Evolutionary conservation across 192 early-diverging fungal species (phyloP), one percentile per base, ranked within the genome.

Genomic region (Coemansia sp.): DNA sequence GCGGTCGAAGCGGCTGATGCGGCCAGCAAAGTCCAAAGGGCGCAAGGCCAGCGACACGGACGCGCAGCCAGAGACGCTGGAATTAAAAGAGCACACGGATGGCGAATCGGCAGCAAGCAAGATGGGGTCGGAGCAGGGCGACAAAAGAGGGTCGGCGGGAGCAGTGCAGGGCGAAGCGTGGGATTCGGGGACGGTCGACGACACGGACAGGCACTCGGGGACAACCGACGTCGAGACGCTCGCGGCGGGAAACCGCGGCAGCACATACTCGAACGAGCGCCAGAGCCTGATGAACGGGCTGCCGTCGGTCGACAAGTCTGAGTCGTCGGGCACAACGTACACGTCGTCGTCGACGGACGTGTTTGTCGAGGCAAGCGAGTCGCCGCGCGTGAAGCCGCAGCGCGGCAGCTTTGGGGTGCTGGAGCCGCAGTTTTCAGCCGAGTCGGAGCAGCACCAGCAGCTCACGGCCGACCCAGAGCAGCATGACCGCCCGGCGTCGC

Each of bases 1-100:
- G 23, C 61, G 76, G 38, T 71, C 65, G 5, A 79, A 79, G 56
- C 65, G 76, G 21, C 69, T 79, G 16, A 79, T 79, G 76, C 76
- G 76, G 1, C 76, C 76, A 10, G 76, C 58, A 19, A 54, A 47
- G 47, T 24, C 30, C 38, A 30, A 35, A 18, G 49, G 52, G 25
- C 53, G 53, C 21, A 65, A 51, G 19, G 24, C 30, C 12, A 59
- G 51, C 12, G 46, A 28, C 43, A 10, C 44, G 19, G 16, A 31
- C 40, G 0, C 24, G 12, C 25, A 50, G 14, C 25, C 48, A 27
- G 9, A 11, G 27, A 19, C 43, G 10, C 29, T 33, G 18, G 54
- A 10, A 9, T n/a, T 9, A 9, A 47, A 49, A 24, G 35, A 50
- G 3, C 12, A 4, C 22, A 16, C 56, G 11, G 48, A 50, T 50